Evolutionary conservation across 257 asterid species (phyloP), one percentile per base, ranked within the genome.

Genomic region (Ocimum tenuiflorum): DNA sequence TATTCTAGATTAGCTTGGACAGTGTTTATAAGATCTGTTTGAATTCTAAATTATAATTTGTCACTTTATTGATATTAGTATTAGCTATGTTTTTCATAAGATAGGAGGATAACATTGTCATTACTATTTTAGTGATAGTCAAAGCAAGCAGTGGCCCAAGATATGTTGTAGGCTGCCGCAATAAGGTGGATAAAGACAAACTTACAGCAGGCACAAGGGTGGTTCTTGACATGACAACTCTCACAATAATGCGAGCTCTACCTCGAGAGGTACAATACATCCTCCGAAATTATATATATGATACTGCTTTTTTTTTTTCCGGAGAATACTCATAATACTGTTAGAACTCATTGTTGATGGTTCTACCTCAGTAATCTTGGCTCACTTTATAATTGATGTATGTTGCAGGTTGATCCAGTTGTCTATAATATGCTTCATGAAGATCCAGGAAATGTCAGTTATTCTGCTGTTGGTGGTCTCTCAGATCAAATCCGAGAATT

Each of bases 341-440:
- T 24, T 31, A 68, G 19, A 50, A 51, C 22, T 42, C 64, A 42
- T 0, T 27, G 47, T 3, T 57, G 39, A 50, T 53, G 10, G 48
- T 63, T 60, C 52, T 2, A 19, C 64, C 56, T 65, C 33, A 13
- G 11, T 36, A 66, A 48, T 51, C 41, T 4, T 31, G 29, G 53
- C 70, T 18, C 50, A 1, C 56, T 31, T 6, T 19, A 27, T 29
- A 3, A 60, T 50, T 55, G 11, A 43, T 75, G 58, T 75, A 56
- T 68, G 43, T 54, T 73, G 60, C 81, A 91, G 98, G 98, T 92
- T 31, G 98, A 92, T 79, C 97, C 97, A 58, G 96, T 87, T 72
- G 98, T 91, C 42, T 87, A 91, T 69, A 91, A 84, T 73, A 91
- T 91, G 98, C 98, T 91, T 77, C 98, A 91, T 72, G 98, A 91